A percentile compares a stretch with the other conserved stretches of the same genome.
Conservation (phyloP, 176 grass and related monocot species). For the Melocanna baccifera region DNA sequence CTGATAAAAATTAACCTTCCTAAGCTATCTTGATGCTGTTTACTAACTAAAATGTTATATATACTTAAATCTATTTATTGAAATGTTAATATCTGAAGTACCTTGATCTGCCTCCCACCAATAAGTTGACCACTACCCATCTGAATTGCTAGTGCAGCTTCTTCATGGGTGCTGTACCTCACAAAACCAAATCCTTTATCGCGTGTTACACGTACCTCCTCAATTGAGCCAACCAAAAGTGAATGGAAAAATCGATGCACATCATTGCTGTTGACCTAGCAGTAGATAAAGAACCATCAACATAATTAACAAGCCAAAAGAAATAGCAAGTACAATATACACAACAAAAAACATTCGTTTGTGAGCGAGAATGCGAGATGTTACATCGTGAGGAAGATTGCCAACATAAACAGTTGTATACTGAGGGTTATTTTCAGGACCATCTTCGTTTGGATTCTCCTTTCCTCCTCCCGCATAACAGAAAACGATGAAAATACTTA, state of each 20-base stretch:
- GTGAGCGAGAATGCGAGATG: neutral
- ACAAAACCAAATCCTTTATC: slow-evolving; percentile 99
- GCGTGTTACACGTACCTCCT: slow-evolving; percentile 89
- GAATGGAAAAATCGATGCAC: slow-evolving; percentile 84
- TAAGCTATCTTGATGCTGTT: neutral
- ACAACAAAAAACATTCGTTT: neutral
- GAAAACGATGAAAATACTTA: neutral
- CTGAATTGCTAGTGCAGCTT: slow-evolving; percentile 90
- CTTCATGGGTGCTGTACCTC: slow-evolving; percentile 83
- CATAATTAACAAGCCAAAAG: neutral
- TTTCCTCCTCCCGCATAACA: slow-evolving; percentile 57
- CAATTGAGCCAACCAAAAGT: slow-evolving; percentile 73
- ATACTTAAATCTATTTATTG: neutral
- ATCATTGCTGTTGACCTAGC: slow-evolving; percentile 55
- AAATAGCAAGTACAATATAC: neutral
- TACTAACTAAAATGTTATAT: neutral
- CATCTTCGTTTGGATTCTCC: slow-evolving; percentile 71
- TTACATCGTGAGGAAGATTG: slow-evolving; percentile 85
- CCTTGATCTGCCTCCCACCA: slow-evolving; percentile 85
- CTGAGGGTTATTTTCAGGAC: slow-evolving; percentile 80
- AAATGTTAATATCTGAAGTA: slow-evolving; percentile 24
- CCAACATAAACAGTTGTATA: slow-evolving; percentile 98
- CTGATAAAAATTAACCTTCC: neutral
- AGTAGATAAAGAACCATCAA: slow-evolving; percentile 4
- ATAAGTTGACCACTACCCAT: slow-evolving; percentile 69